Percentiles rank a stretch among this genome's conserved stretches.
Evolutionary conservation across 116 monocot species (phyloP).

Genomic region (Phalaenopsis hybrid): DNA sequence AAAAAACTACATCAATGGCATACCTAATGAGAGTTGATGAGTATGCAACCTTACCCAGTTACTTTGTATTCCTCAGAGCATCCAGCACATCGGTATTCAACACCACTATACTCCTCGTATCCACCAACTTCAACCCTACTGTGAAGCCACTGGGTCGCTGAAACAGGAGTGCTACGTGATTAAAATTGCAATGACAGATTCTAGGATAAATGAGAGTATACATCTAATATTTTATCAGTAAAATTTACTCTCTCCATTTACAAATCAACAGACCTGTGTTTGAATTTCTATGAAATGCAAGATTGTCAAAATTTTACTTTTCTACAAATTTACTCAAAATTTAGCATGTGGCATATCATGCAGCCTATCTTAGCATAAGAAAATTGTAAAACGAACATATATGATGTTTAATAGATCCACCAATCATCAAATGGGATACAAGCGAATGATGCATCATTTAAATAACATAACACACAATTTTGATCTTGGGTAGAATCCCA

Average conservation of each 20-base stretch:
- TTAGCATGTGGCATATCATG: too few relatives aligned
- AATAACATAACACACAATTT: too few relatives aligned
- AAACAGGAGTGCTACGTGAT: neutral
- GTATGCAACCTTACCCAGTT: neutral
- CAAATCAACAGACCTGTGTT: neutral
- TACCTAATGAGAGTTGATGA: neutral
- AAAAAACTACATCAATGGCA: neutral
- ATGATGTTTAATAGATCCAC: too few relatives aligned
- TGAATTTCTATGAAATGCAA: neutral
- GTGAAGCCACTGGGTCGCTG: constrained; percentile 84
- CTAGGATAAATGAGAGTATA: neutral
- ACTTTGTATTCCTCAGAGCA: constrained; percentile 72
- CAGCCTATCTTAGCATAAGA: too few relatives aligned
- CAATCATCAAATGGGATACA: too few relatives aligned
- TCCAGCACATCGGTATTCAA: constrained; percentile 87
- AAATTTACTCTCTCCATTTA: neutral
- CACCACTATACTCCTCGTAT: constrained; percentile 92
- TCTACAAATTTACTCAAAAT: constrained; percentile 1
- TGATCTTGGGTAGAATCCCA: too few relatives aligned
- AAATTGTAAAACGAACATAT: too few relatives aligned
- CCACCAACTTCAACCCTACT: constrained; percentile 77
- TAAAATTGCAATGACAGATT: neutral
- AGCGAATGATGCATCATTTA: too few relatives aligned
- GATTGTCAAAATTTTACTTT: neutral
- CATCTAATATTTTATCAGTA: neutral